Base-by-base conservation (phyloP, 129 eudicot genomes). In the Helichrysum umbraculigerum region DNA sequence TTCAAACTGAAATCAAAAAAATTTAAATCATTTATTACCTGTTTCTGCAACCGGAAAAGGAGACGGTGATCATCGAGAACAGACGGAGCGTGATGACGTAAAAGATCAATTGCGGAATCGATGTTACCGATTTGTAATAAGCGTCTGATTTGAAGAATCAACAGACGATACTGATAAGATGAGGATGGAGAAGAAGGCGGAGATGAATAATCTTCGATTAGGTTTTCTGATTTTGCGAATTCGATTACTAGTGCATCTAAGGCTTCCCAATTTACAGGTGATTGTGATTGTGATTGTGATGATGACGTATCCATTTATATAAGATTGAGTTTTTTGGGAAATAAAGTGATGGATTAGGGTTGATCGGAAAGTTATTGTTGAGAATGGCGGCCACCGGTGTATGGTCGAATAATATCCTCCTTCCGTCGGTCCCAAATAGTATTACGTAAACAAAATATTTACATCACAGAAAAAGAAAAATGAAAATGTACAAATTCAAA, bases 241-340 rank as follows among this genome's bases (percentile, higher is more conserved):
- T 94, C 99, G 77, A 91, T 86, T 1, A 91, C 84, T 32, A 94
- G 90, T 11, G 93, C 81, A 83, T 94, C 99, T n/a, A 94, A 87
- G 68, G 97, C 87, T 80, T 94, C 96, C 99, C 99, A 94, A 84
- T 94, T 94, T 70, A 94, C 93, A 7, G 91, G 92, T 52, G 78
- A 76, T 4, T 71, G 22, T 5, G 78, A 76, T 4, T 71, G 22
- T 5, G 82, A 71, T 78, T 76, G 64, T 0, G 76, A 9, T 78
- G 76, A 56, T 1, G 83, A 65, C 9, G 97, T 72, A 69, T 94
- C 97, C 97, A 90, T 90, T 64, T 70, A 44, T 12, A 12, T 44
- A 44, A 11, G 11, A 44, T 11, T 44, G 52, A 12, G 17, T 12
- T 12, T 12, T 2, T 3, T 14, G 52, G 47, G 21, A 64, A 64